phyloP scores from a whole-genome alignment of 768 basidiomycete species.

The Chlorophyllum brunneum region DNA sequence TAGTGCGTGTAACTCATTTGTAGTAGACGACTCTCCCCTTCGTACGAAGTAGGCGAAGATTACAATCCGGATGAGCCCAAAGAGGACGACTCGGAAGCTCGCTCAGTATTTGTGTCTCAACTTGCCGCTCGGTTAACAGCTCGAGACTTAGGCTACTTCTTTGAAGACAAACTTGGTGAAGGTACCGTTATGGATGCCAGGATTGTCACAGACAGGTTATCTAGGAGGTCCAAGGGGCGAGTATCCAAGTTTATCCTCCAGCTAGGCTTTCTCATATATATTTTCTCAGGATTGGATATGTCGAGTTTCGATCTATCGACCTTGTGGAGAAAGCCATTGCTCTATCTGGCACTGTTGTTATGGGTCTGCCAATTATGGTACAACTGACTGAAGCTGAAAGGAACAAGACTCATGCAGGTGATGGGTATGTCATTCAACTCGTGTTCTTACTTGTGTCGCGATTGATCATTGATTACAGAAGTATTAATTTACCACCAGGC shows the following conservation, averaged over 20 bases:
- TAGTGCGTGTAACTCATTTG: slow-evolving; percentile 2
- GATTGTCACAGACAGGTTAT: slow-evolving; percentile 93
- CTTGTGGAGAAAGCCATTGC: slow-evolving; percentile 87
- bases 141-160: slow-evolving; percentile 97
- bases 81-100: slow-evolving; percentile 96
- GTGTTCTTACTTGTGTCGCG: background rate
- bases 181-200: slow-evolving; percentile 92
- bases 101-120: slow-evolving; percentile 98
- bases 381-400: slow-evolving; percentile 97
- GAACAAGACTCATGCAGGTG: slow-evolving; percentile 84
- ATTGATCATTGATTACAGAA: slow-evolving; percentile 37
- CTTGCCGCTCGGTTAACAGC: slow-evolving; percentile 95
- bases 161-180: slow-evolving; percentile 95
- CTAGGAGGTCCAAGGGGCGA: slow-evolving; percentile 97
- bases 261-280: slow-evolving; percentile 9
- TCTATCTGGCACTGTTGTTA: slow-evolving; percentile 92
- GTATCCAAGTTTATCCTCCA: slow-evolving; percentile 18
- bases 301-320: slow-evolving; percentile 91
- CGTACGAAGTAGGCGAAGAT: slow-evolving; percentile 64
- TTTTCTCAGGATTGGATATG: slow-evolving; percentile 88
- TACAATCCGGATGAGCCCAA: slow-evolving; percentile 86
- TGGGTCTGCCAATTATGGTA: slow-evolving; percentile 97
- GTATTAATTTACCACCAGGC: slow-evolving; percentile 80
- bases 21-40: slow-evolving; percentile 64
- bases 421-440: slow-evolving; percentile 52